Conservation (phyloP, 208 protist species). For the Trichomonas gallinae region DNA sequence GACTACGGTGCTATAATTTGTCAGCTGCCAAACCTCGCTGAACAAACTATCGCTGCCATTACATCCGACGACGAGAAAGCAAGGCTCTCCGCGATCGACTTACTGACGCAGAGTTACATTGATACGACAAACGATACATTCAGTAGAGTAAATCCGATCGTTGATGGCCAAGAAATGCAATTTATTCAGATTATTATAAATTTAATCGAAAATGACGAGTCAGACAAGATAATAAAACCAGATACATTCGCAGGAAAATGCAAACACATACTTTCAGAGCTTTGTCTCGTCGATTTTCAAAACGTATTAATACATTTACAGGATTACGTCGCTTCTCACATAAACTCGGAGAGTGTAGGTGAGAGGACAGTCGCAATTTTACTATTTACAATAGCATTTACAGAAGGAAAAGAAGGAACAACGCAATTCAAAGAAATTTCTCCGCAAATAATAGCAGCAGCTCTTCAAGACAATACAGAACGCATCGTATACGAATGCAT, state of each 20-base stretch:
- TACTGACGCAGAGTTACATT: not conserved
- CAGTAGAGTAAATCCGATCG: not conserved
- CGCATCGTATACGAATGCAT: not conserved
- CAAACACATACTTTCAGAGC: not conserved
- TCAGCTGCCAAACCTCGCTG: not conserved
- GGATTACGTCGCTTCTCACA: not conserved
- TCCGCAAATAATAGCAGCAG: not conserved
- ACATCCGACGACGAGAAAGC: not conserved
- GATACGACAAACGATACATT: not conserved
- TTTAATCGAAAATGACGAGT: not conserved
- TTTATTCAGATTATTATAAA: not conserved
- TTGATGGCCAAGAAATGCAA: not conserved
- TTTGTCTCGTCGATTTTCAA: not conserved
- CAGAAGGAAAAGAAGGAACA: not conserved
- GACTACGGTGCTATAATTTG: not conserved
- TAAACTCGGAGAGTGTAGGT: not conserved
- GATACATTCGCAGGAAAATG: not conserved
- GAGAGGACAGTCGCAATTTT: not conserved
- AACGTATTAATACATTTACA: not conserved
- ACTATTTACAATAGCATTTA: not conserved
- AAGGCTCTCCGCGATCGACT: not conserved
- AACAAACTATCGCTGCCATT: not conserved
- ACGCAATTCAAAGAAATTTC: not conserved
- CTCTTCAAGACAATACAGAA: not conserved
- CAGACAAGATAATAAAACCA: not conserved